Evolutionary conservation across 805 yeast genomes (phyloP).

Genomic region (Wickerhamiella parazyma): DNA sequence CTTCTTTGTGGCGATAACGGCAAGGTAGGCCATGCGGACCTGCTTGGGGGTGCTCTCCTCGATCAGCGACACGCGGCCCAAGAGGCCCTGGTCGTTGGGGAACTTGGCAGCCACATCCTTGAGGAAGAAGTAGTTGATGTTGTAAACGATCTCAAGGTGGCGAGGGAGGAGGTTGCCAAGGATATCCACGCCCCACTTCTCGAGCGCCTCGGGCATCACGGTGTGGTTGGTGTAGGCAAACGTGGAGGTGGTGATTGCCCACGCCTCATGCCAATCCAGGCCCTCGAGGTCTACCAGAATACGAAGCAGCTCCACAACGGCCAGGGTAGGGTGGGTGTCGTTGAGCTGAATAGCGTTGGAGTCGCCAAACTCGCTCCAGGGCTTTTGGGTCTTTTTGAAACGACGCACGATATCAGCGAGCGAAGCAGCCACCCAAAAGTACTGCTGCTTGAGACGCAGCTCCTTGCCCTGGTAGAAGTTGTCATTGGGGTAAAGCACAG

Average conservation of each 20-base stretch:
- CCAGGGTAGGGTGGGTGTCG: conserved; percentile 90
- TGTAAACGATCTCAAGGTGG: conserved; percentile 81
- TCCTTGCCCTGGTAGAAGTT: conserved; percentile 86
- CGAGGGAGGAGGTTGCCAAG: conserved; percentile 72
- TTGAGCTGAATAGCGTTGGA: conserved; percentile 84
- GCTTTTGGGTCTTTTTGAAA: conserved; percentile 60
- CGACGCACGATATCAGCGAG: conserved; percentile 82
- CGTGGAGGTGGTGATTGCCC: conserved; percentile 66
- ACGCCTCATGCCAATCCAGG: conserved; percentile 69
- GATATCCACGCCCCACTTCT: conserved; percentile 86
- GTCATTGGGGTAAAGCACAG: conserved; percentile 88
- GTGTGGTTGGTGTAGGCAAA: conserved; percentile 93
- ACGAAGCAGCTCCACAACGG: conserved; percentile 80
- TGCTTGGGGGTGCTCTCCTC: conserved; percentile 73
- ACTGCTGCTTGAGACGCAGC: conserved; percentile 84
- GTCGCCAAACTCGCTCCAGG: conserved; percentile 76
- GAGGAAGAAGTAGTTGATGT: conserved; percentile 66
- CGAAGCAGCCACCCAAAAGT: conserved; percentile 94
- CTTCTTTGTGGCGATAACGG: conserved; percentile 82
- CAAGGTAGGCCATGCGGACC: conserved; percentile 84
- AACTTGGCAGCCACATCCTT: conserved; percentile 59
- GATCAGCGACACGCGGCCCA: conserved; percentile 63
- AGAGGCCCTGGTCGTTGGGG: conserved; percentile 57
- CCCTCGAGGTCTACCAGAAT: conserved; percentile 73
- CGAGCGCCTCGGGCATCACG: conserved; percentile 87